phyloP scores from a whole-genome alignment of 352 stramenopile genomes.

The Phytophthora colocasiae region DNA sequence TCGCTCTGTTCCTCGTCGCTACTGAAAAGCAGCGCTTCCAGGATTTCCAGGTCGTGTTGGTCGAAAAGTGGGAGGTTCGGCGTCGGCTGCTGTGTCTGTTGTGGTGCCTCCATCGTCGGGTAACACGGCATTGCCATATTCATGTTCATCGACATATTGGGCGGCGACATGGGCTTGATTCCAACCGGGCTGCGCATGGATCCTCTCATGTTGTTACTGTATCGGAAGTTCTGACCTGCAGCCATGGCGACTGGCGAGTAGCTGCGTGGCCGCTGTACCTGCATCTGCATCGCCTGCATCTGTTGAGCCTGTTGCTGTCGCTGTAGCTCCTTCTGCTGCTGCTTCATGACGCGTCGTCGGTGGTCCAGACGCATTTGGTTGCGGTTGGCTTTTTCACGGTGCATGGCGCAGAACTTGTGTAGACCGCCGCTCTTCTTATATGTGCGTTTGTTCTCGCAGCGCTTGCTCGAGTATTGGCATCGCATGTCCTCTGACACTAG shows the following conservation, averaged over 20 bases:
- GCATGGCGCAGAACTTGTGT: slow-evolving; percentile 78
- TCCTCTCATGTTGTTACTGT: slow-evolving; percentile 12
- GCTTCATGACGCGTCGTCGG: slow-evolving; percentile 58
- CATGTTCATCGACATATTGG: slow-evolving; percentile 37
- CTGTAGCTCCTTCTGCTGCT: slow-evolving; percentile 51
- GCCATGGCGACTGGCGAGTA: slow-evolving; percentile 30
- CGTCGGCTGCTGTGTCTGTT: slow-evolving; percentile 13
- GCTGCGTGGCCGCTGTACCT: slow-evolving; percentile 30
- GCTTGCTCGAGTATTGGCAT: slow-evolving; percentile 82
- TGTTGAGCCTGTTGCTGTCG: slow-evolving; percentile 48
- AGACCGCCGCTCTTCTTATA: slow-evolving; percentile 74
- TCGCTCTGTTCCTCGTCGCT: slow-evolving; percentile 56
- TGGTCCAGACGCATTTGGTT: slow-evolving; percentile 80
- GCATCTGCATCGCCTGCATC: slow-evolving; percentile 37
- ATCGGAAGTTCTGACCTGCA: slow-evolving; percentile 43
- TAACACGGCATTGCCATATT: slow-evolving; percentile 28
- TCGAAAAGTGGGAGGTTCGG: slow-evolving; percentile 47
- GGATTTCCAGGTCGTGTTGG: slow-evolving; percentile 54
- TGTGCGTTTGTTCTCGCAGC: slow-evolving; percentile 62
- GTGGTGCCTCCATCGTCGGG: slow-evolving; percentile 3
- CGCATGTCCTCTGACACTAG: slow-evolving; percentile 45
- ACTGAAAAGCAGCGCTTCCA: slow-evolving; percentile 63
- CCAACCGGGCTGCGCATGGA: slow-evolving; percentile 17
- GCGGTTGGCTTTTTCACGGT: slow-evolving; percentile 75
- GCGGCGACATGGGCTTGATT: slow-evolving; percentile 29